phyloP scores from a whole-genome alignment of 495 filamentous ascomycete genomes.

The Trypethelium eluteriae region DNA sequence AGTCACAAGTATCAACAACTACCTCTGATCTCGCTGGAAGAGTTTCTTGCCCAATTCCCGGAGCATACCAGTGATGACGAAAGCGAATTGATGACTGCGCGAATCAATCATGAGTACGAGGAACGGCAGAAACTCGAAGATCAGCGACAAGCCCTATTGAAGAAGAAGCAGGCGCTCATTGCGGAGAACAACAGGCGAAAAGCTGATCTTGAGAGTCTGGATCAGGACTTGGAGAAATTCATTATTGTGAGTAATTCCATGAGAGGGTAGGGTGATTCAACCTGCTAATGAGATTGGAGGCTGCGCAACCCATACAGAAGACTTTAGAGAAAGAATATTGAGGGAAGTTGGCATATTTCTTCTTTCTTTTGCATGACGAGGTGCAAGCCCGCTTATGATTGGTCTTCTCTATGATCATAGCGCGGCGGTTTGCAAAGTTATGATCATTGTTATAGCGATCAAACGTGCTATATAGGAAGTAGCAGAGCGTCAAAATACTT shows the following conservation, averaged over 20 bases:
- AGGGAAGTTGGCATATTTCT: background rate
- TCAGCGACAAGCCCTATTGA: slow-evolving; percentile 74
- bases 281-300: background rate
- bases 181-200: slow-evolving; percentile 92
- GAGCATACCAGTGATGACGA: slow-evolving; percentile 62
- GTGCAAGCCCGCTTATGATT: background rate
- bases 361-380: background rate
- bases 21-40: slow-evolving; percentile 72
- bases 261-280: background rate
- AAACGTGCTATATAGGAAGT: too few relatives aligned
- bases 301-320: slow-evolving; percentile 1
- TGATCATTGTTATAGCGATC: too few relatives aligned
- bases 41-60: slow-evolving; percentile 73
- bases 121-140: slow-evolving; percentile 83
- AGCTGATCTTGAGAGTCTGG: slow-evolving; percentile 81
- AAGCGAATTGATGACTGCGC: slow-evolving; percentile 77
- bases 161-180: slow-evolving; percentile 84
- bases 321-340: slow-evolving; percentile 8
- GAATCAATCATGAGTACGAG: slow-evolving; percentile 82
- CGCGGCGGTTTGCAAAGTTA: too few relatives aligned
- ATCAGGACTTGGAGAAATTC: slow-evolving; percentile 84
- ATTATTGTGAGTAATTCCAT: slow-evolving; percentile 49
- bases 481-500: background rate
- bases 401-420: background rate
- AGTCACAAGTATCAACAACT: slow-evolving; percentile 85